Conservation (phyloP, 306 rosid genomes). For the Rosa lucieae region DNA sequence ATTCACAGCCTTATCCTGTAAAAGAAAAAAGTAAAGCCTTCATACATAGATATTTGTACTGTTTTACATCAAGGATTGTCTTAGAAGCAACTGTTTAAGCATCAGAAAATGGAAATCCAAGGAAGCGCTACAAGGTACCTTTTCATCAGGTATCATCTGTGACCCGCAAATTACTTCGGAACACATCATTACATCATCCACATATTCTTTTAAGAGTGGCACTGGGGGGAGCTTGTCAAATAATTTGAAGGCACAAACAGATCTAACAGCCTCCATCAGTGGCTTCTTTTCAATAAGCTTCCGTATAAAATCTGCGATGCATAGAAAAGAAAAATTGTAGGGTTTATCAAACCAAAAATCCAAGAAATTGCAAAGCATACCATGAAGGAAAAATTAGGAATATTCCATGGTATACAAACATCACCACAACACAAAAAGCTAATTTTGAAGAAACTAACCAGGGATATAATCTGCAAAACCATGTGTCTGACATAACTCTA, state of each 20-base stretch:
- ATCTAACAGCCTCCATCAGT: slow-evolving; percentile 49
- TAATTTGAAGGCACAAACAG: slow-evolving; percentile 47
- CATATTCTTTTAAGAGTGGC: slow-evolving; percentile 27
- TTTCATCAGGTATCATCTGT: background rate
- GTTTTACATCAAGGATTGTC: too few species aligned
- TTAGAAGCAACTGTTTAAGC: background rate
- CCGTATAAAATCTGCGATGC: slow-evolving; percentile 39
- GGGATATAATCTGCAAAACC: slow-evolving; percentile 37
- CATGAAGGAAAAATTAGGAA: too few species aligned
- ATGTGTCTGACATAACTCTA: slow-evolving; percentile 32
- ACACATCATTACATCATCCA: slow-evolving; percentile 8
- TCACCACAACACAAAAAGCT: too few species aligned
- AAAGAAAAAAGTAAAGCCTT: background rate
- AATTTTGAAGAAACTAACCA: slow-evolving; percentile 31
- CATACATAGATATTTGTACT: background rate
- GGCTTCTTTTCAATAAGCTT: slow-evolving; percentile 36
- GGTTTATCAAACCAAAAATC: background rate
- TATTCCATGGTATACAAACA: too few species aligned
- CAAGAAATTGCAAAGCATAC: background rate
- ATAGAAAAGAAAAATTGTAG: background rate
- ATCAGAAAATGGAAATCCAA: background rate
- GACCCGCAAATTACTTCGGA: background rate
- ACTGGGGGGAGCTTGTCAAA: slow-evolving; percentile 38
- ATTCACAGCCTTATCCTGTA: slow-evolving; percentile 37
- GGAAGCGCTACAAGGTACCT: slow-evolving; percentile 17